Percentiles rank a stretch among this genome's conserved stretches.
phyloP scores from a whole-genome alignment of 192 early-diverging fungal genomes.

The Coemansia sp. region DNA sequence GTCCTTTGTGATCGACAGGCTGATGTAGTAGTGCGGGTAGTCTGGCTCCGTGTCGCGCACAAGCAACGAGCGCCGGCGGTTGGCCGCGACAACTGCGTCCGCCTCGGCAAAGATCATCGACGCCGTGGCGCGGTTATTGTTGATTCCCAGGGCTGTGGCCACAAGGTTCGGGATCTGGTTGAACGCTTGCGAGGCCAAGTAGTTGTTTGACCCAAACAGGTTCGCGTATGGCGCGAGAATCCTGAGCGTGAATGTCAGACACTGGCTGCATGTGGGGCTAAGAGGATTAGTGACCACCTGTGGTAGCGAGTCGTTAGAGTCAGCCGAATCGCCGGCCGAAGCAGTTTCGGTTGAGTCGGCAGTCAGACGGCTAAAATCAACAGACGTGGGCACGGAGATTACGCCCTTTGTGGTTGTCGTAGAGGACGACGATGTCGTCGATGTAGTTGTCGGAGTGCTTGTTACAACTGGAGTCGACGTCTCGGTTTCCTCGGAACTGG shows the following conservation, averaged over 20 bases:
- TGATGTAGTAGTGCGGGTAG: conserved; percentile 46
- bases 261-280: conserved; percentile 41
- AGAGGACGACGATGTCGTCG: conserved; percentile 8
- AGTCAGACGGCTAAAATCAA: conserved; percentile 41
- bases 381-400: conserved; percentile 45
- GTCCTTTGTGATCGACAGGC: conserved; percentile 41
- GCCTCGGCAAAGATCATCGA: conserved; percentile 34
- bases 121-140: conserved; percentile 39
- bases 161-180: conserved; percentile 35
- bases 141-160: conserved; percentile 39
- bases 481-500: background rate
- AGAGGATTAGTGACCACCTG: conserved; percentile 43
- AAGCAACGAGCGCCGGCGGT: conserved; percentile 11
- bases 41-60: conserved; percentile 11
- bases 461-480: background rate
- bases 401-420: conserved; percentile 20
- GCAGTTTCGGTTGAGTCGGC: conserved; percentile 19
- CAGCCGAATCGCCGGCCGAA: background rate
- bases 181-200: conserved; percentile 48
- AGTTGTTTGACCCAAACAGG: conserved; percentile 50
- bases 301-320: conserved; percentile 4
- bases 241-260: conserved; percentile 41
- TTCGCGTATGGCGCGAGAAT: conserved; percentile 50
- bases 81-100: conserved; percentile 17
- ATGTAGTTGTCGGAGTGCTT: background rate